Base-by-base conservation (phyloP, 495 filamentous ascomycete genomes). In the Daldinia decipiens region DNA sequence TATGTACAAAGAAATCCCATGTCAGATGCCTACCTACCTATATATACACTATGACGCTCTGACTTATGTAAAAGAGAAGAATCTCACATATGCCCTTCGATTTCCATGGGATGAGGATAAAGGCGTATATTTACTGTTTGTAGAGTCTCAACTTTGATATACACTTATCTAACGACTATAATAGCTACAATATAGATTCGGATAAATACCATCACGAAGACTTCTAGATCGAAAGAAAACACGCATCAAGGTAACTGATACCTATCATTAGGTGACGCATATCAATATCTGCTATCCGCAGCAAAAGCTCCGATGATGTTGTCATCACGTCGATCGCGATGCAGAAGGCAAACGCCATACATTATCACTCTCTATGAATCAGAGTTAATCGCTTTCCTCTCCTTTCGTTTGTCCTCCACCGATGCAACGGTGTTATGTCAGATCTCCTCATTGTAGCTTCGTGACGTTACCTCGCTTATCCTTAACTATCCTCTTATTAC, bases 261-360 rank as follows among this genome's bases (percentile, higher is more conserved):
- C 21, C 21, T 24, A 24, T 24, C 38, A 7, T 4, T 45, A 45
- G 40, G 5, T 45, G 19, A 17, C 19, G 19, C 17, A 24, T 12
- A 24, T 47, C 9, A 5, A 6, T 8, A 45, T 19, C 26, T 53
- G 11, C 12, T 31, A 21, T 24, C 62, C 63, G 43, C 24, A 59
- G 32, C 55, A 59, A 66, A 66, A 59, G 43, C 45, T 59, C 45
- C 45, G 63, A 59, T 26, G 43, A 43, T 59, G 55, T 32, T 52
- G 32, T 66, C 68, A 61, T 65, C 32, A 66, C 43, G 52, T 62
- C 68, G 62, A 68, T 36, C 67, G 32, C 21, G 31, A 29, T 60
- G 39, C 31, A 27, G 38, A 17, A 12, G 7, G 17, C 21, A 47
- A 55, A 56, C 58, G 24, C 38, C 50, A 50, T 60, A 38, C n/a